Evolutionary conservation across 2,329 filamentous ascomycete species (phyloP).

Genomic region (Sarocladium kiliense): DNA sequence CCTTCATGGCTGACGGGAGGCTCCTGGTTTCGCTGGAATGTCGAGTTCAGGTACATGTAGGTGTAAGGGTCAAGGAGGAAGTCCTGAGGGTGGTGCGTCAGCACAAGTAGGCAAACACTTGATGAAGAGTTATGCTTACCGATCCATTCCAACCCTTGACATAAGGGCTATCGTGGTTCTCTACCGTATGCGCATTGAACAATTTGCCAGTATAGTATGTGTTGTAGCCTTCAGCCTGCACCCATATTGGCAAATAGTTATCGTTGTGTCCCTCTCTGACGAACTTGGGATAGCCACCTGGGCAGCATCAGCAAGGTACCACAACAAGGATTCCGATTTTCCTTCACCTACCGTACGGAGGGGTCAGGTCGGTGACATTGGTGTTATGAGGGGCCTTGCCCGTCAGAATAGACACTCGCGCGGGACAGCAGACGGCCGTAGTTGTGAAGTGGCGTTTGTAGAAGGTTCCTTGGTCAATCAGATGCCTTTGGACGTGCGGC

Average conservation of each 20-base stretch:
- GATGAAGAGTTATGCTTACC: conserved; percentile 9
- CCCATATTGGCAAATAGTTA: conserved; percentile 64
- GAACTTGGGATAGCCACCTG: conserved; percentile 57
- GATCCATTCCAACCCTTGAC: conserved; percentile 55
- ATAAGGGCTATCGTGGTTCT: conserved; percentile 56
- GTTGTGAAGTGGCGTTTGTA: conserved; percentile 60
- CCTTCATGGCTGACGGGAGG: conserved; percentile 19
- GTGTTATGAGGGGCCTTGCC: conserved; percentile 65
- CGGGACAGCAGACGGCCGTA: conserved; percentile 62
- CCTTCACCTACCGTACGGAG: conserved; percentile 46
- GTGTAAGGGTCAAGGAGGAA: conserved; percentile 31
- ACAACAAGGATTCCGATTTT: conserved; percentile 11
- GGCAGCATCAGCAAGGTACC: no score
- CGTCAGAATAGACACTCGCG: conserved; percentile 59
- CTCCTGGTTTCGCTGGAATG: conserved; percentile 39
- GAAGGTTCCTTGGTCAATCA: conserved; percentile 51
- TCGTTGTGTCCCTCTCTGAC: conserved; percentile 59
- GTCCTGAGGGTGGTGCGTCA: background rate
- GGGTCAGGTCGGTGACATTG: conserved; percentile 55
- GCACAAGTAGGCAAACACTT: no score
- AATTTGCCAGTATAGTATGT: conserved; percentile 73
- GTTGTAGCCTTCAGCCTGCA: conserved; percentile 63
- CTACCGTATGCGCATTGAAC: conserved; percentile 57
- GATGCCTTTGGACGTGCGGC: conserved; percentile 33
- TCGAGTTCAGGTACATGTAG: conserved; percentile 43